Evolutionary conservation across 495 filamentous ascomycete genomes (phyloP).

Genomic region (Paragyromitra xinjiangensis): DNA sequence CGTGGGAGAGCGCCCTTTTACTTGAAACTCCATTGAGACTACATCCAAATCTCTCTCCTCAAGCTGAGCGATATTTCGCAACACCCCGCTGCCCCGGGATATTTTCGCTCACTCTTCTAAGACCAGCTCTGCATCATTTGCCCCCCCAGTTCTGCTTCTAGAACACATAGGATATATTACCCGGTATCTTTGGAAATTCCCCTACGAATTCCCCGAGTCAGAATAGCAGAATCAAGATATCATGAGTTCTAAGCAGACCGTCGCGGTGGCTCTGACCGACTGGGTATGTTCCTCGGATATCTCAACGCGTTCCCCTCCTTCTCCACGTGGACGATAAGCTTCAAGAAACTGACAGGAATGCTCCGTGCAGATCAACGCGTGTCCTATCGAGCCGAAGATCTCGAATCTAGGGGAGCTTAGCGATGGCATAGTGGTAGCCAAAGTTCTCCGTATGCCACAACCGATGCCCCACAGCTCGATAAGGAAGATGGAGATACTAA

Average conservation of each 20-base stretch:
- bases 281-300: slow-evolving; percentile 49
- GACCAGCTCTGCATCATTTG: slow-evolving; percentile 11
- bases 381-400: slow-evolving; percentile 57
- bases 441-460: slow-evolving; percentile 54
- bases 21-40: slow-evolving; percentile 45
- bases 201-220: slow-evolving; percentile 18
- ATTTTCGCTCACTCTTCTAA: slow-evolving; percentile 16
- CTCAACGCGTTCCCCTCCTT: slow-evolving; percentile 32
- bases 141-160: not conserved
- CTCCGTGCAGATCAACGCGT: slow-evolving; percentile 56
- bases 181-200: slow-evolving; percentile 3
- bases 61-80: slow-evolving; percentile 26
- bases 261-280: slow-evolving; percentile 56
- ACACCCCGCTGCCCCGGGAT: slow-evolving; percentile 19
- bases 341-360: slow-evolving; percentile 28
- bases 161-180: not conserved
- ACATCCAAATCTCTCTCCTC: slow-evolving; percentile 19
- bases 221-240: slow-evolving; percentile 11
- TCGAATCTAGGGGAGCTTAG: slow-evolving; percentile 52
- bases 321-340: slow-evolving; percentile 30
- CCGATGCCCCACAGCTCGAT: not conserved
- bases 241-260: slow-evolving; percentile 54
- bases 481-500: slow-evolving; percentile 8
- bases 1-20: slow-evolving; percentile 29
- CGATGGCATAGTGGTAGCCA: slow-evolving; percentile 54